Evolutionary conservation across 306 rosid genomes (phyloP).

Genomic region (Rosa chinensis): DNA sequence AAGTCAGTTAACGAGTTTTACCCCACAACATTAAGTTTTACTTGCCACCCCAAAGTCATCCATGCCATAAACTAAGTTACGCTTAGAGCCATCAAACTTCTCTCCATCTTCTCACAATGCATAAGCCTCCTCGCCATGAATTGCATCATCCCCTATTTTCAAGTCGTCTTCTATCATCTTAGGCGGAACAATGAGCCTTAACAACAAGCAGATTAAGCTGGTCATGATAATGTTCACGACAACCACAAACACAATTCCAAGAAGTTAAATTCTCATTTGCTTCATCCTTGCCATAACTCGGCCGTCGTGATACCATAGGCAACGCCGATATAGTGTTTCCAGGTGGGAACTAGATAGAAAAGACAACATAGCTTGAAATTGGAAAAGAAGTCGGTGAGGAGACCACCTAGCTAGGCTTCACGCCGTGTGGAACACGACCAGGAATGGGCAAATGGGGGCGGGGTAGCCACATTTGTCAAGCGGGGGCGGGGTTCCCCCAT

Average conservation of each 20-base stretch:
- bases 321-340: slow-evolving; percentile 24
- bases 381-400: slow-evolving; percentile 44
- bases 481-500: too few relatives aligned
- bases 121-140: too few relatives aligned
- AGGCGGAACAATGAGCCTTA: slow-evolving; percentile 20
- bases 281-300: slow-evolving; percentile 15
- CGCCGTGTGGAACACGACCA: slow-evolving; percentile 40
- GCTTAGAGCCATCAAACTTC: slow-evolving; percentile 26
- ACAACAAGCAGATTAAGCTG: slow-evolving; percentile 23
- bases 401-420: slow-evolving; percentile 42
- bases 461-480: too few relatives aligned
- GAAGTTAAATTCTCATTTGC: slow-evolving; percentile 41
- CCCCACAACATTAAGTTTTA: too few relatives aligned
- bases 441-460: too few relatives aligned
- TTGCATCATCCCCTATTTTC: slow-evolving; percentile 38
- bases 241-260: slow-evolving; percentile 41
- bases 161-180: slow-evolving; percentile 25
- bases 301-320: slow-evolving; percentile 25
- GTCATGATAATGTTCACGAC: slow-evolving; percentile 25
- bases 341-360: too few relatives aligned
- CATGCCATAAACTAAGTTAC: slow-evolving; percentile 2
- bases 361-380: slow-evolving; percentile 29
- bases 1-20: too few relatives aligned
- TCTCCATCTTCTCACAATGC: slow-evolving; percentile 21
- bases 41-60: background rate